Conservation (phyloP, 345 rosid species). For the Brassica carinata region DNA sequence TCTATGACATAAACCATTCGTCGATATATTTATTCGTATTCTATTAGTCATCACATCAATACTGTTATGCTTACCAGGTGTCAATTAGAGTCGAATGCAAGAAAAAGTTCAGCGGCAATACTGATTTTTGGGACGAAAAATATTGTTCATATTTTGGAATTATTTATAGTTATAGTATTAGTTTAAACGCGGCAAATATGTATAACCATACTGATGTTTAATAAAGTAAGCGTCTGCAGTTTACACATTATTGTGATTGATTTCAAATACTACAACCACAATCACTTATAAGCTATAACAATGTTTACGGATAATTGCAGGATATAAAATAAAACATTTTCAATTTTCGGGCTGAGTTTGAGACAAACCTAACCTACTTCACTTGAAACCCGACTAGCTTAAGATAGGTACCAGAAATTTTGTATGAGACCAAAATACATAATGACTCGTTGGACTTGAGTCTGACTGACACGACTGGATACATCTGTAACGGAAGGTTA, state of each 20-base stretch:
- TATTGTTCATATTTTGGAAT: not conserved
- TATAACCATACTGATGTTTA: not conserved
- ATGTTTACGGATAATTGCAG: not conserved
- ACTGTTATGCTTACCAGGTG: slow-evolving; percentile 4
- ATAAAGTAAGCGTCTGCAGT: not conserved
- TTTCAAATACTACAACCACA: not conserved
- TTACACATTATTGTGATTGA: not conserved
- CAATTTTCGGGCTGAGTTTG: not conserved
- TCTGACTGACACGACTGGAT: too few relatives aligned
- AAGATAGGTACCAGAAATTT: not conserved
- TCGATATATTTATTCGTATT: slow-evolving; percentile 22
- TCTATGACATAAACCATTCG: slow-evolving; percentile 24
- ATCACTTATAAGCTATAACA: not conserved
- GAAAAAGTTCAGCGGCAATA: not conserved
- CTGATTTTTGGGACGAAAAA: not conserved
- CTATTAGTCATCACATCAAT: slow-evolving; percentile 11
- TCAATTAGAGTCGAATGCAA: not conserved
- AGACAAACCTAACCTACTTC: not conserved
- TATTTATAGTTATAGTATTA: not conserved
- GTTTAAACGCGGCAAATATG: not conserved
- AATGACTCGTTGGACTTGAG: not conserved
- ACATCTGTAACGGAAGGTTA: too few relatives aligned
- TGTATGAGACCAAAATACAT: not conserved
- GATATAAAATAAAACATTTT: not conserved
- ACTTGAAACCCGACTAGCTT: not conserved